These are phyloP conservation scores for Neurospora sp. DNA, from an alignment of 2,329 filamentous ascomycete genomes.

Conservation along the genomic window DNA sequence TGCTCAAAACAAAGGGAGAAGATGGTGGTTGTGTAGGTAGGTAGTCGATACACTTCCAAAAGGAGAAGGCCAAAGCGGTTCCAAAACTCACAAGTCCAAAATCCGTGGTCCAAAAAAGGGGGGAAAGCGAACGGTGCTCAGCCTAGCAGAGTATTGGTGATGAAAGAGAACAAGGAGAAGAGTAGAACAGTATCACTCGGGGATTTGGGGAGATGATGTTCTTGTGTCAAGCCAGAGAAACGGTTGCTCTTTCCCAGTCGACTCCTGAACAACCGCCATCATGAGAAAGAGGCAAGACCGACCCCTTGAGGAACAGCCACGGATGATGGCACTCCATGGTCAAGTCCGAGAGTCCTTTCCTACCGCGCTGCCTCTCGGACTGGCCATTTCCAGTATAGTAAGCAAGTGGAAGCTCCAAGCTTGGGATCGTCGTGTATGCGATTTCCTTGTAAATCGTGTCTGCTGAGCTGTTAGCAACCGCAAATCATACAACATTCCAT, in stretches of 20 bases:
- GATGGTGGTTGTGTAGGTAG: not conserved
- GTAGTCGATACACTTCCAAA: conserved; percentile 8
- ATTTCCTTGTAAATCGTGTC: not conserved
- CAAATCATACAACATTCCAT: not conserved
- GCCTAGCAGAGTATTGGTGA: not conserved
- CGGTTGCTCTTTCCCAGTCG: not conserved
- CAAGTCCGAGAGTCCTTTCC: not conserved
- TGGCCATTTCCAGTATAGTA: not conserved
- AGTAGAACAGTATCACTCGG: not conserved
- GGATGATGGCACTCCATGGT: not conserved
- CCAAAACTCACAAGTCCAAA: conserved; percentile 9
- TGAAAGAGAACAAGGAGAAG: not conserved
- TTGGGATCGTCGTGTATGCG: not conserved
- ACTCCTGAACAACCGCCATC: not conserved
- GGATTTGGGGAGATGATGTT: not conserved
- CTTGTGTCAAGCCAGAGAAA: not conserved
- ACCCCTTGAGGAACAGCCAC: not conserved
- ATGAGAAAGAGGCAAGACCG: not conserved
- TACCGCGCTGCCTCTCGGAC: not conserved
- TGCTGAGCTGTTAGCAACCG: not conserved
- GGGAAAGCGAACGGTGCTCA: not conserved
- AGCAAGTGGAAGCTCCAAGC: not conserved
- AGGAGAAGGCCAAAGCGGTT: conserved; percentile 7
- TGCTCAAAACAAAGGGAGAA: not conserved
- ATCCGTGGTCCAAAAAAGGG: conserved; percentile 4